Conservation (phyloP, 441 rosid genomes). For the Populus hybrid region DNA sequence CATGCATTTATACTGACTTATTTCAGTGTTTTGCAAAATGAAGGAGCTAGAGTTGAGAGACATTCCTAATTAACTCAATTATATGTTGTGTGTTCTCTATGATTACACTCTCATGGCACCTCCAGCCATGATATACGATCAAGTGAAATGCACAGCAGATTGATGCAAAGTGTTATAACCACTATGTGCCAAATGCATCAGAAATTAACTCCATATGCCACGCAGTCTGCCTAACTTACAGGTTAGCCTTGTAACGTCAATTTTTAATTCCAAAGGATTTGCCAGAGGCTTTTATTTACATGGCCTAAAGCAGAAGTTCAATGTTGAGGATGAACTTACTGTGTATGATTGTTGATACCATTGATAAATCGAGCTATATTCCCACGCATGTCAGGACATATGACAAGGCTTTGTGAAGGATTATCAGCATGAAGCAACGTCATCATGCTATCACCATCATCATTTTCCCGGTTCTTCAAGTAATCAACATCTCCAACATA, state of each 20-base stretch:
- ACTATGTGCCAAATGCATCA: not conserved
- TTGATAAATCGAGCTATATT: slow-evolving; percentile 82
- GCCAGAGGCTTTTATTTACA: not conserved
- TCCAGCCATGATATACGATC: not conserved
- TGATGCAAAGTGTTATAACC: not conserved
- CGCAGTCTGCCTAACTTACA: not conserved
- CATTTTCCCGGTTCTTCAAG: slow-evolving; percentile 63
- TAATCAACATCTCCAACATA: slow-evolving; percentile 81
- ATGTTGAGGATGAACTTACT: slow-evolving; percentile 35
- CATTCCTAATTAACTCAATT: not conserved
- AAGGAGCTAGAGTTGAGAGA: not conserved
- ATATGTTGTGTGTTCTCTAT: not conserved
- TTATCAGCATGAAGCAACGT: slow-evolving; percentile 67
- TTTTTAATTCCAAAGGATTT: not conserved
- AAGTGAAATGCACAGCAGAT: not conserved
- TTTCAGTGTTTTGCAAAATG: not conserved
- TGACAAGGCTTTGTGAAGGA: slow-evolving; percentile 64
- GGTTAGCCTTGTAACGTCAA: not conserved
- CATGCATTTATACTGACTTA: not conserved
- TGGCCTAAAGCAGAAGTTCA: not conserved
- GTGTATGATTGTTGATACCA: slow-evolving; percentile 74
- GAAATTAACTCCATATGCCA: not conserved
- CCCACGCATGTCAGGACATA: slow-evolving; percentile 79
- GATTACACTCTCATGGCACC: not conserved
- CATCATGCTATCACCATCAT: slow-evolving; percentile 87